Base-by-base conservation (phyloP, 1,284 basidiomycete genomes). In the Tausonia pullulans region DNA sequence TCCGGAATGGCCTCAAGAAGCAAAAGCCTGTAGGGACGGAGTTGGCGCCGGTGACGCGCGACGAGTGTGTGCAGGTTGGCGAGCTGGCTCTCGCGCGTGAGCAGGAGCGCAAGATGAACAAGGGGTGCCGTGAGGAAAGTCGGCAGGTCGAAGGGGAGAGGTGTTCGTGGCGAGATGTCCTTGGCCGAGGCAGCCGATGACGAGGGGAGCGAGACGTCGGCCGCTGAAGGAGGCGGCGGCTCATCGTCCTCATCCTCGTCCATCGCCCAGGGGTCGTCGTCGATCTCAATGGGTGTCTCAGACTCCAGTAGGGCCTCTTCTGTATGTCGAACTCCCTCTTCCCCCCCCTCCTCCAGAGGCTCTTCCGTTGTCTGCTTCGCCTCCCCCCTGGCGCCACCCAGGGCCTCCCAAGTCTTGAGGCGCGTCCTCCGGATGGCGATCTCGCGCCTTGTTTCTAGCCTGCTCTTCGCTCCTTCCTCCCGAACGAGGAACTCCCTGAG, bases 251-350 rank as follows among this genome's bases (percentile, higher is more conserved):
- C 69, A 49, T 74, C 72, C 8, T 75, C 78, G 52, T 85, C 83
- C 27, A 77, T 82, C 83, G 79, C 84, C 88, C 88, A 92, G 9
- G 89, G 88, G 74, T 92, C 88, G 70, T 90, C 76, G 44, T 77
- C 88, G 41, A 74, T 67, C 39, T 63, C 67, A 3, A 58, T 40
- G 43, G 40, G 49, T 53, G 14, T 58, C 61, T 61, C 59, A 13
- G 41, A n/a, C 27, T 52, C 52, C 70, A 85, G 83, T 84, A 84
- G 41, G 9, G 62, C 84, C 9, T 68, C 85, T 49, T 76, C 79
- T 62, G 83, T 83, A 48, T 77, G 73, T 27, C 72, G 73, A 43
- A 69, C 69, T 43, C 72, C 65, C 5, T 40, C 72, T 8, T 78
- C 75, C 14, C 58, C 69, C 8, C 55, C 49, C 16, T n/a, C 59